Percentiles rank a stretch among this genome's conserved stretches.
phyloP scores from a whole-genome alignment of 1,284 basidiomycete species.

The Meira miltonrushii region DNA sequence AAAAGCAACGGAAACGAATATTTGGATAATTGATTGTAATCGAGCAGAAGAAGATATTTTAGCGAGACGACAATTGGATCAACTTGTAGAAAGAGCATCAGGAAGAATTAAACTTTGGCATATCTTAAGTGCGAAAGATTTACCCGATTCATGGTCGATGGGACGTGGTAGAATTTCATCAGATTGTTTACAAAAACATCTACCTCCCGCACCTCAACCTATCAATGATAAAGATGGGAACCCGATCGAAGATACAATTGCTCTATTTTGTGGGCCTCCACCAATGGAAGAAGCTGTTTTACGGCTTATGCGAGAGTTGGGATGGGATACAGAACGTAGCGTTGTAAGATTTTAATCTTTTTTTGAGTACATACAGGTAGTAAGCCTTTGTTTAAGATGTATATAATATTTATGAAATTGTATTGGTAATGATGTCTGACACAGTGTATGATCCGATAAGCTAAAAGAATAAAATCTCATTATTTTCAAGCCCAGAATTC shows the following conservation, averaged over 20 bases:
- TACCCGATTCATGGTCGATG: conserved; percentile 55
- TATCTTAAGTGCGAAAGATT: conserved; percentile 53
- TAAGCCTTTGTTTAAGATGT: too few species aligned
- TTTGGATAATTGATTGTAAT: conserved; percentile 61
- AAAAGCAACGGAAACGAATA: conserved; percentile 54
- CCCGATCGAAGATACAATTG: conserved; percentile 50
- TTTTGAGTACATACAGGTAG: too few species aligned
- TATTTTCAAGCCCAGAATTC: too few species aligned
- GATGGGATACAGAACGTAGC: conserved; percentile 38
- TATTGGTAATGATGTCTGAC: too few species aligned
- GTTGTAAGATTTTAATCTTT: conserved; percentile 40
- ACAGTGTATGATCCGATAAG: too few species aligned
- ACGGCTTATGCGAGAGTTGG: conserved; percentile 25
- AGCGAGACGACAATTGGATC: conserved; percentile 59
- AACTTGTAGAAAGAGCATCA: conserved; percentile 49
- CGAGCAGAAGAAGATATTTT: conserved; percentile 58
- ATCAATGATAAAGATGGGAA: conserved; percentile 8
- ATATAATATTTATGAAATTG: too few species aligned
- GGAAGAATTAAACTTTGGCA: conserved; percentile 58
- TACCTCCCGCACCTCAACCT: conserved; percentile 46
- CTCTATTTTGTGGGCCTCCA: conserved; percentile 61
- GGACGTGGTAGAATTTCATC: conserved; percentile 57
- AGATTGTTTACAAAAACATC: conserved; percentile 54
- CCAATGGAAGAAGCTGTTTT: conserved; percentile 51
- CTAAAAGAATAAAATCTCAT: too few species aligned